Conservation (phyloP, 1,284 basidiomycete genomes). For the Ustilago xerochloae region DNA sequence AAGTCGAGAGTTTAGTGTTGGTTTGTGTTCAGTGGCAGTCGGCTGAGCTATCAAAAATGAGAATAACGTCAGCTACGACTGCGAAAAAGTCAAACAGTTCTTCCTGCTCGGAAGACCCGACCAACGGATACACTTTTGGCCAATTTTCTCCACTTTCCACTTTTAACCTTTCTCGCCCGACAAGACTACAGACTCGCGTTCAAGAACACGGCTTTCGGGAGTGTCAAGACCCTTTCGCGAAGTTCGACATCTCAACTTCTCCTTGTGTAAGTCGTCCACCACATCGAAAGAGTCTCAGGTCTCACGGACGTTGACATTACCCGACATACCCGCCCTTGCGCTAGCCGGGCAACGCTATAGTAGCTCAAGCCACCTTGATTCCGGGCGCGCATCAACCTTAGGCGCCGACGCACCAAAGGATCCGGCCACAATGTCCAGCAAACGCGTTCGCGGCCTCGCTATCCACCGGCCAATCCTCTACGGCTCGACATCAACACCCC, state of each 20-base stretch:
- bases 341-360: too few species aligned
- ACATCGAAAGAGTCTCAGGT: too few species aligned
- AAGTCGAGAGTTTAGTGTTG: not conserved
- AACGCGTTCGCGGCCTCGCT: conserved; percentile 74
- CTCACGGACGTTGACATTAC: too few species aligned
- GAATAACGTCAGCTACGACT: conserved; percentile 32
- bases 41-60: conserved; percentile 19
- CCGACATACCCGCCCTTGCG: too few species aligned
- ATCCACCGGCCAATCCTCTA: conserved; percentile 93
- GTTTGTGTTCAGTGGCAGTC: not conserved
- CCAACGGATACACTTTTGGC: too few species aligned
- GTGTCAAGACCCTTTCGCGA: conserved; percentile 25
- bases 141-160: conserved; percentile 20
- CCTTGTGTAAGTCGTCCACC: too few species aligned
- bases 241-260: not conserved
- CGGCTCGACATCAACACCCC: conserved; percentile 89
- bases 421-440: conserved; percentile 40
- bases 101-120: conserved; percentile 14
- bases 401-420: too few species aligned
- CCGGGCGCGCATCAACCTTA: too few species aligned
- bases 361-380: too few species aligned
- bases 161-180: conserved; percentile 24
- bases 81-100: not conserved
- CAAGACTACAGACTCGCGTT: conserved; percentile 6
- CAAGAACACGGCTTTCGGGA: conserved; percentile 24